These are phyloP conservation scores for Polyporus arcularius DNA, from an alignment of 768 basidiomycete genomes.

Conservation along the genomic window DNA sequence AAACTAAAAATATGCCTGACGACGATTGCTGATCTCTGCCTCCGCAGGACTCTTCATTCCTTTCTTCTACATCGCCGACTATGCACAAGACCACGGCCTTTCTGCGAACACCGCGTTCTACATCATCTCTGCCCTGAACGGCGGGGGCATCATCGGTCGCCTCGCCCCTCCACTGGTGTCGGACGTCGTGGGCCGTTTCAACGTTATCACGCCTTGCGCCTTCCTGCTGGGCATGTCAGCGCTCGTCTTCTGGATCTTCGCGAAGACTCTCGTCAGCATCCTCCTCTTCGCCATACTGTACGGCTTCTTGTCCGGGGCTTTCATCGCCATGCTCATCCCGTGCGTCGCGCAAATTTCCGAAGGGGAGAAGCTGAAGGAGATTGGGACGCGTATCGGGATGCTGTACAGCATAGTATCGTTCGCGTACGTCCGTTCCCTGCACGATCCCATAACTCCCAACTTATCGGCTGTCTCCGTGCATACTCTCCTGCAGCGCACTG, in stretches of 20 bases:
- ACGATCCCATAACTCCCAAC: too few species aligned
- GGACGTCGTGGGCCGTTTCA: conserved; percentile 67
- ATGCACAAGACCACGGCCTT: conserved; percentile 45
- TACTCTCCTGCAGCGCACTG: conserved; percentile 47
- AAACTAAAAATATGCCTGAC: background rate
- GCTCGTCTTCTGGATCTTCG: conserved; percentile 58
- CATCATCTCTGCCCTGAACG: conserved; percentile 68
- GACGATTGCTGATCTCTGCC: conserved; percentile 8
- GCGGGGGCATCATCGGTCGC: conserved; percentile 65
- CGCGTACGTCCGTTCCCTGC: conserved; percentile 52
- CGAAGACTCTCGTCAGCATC: conserved; percentile 41
- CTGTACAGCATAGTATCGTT: conserved; percentile 69
- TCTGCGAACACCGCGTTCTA: conserved; percentile 46
- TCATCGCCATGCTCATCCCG: conserved; percentile 66
- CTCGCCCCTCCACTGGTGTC: conserved; percentile 65
- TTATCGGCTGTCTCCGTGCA: background rate
- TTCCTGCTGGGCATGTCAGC: conserved; percentile 63
- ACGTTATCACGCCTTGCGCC: conserved; percentile 63
- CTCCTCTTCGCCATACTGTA: conserved; percentile 56
- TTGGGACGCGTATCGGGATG: conserved; percentile 64
- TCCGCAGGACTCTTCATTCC: conserved; percentile 68
- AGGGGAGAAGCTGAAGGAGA: conserved; percentile 45
- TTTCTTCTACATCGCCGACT: conserved; percentile 70
- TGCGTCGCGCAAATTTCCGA: conserved; percentile 70
- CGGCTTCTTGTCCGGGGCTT: conserved; percentile 67